Evolutionary conservation across 2,329 filamentous ascomycete species (phyloP), one percentile per base, ranked within the genome.

Genomic region (Clarireedia monteithiana): DNA sequence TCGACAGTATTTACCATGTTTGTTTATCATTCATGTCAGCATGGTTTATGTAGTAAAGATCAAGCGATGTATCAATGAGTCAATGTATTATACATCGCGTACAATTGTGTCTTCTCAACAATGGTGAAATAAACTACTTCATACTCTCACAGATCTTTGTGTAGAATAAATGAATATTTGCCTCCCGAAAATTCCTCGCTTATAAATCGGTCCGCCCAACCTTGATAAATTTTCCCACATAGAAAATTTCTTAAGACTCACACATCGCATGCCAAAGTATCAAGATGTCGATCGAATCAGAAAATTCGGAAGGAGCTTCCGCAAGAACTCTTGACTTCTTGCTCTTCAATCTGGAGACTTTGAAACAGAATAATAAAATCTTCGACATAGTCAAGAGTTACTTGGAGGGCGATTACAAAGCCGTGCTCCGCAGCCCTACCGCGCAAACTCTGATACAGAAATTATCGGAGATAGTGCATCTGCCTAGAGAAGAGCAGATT

Each of bases 401-500:
- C 34, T 59, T 67, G 17, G 57, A 63, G 38, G 68, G 68, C 17
- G 66, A 67, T 50, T 69, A 67, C 58, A 64, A 63, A 53, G 51
- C 60, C 6, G 58, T 69, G 15, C 60, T 69, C 10, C 54, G 60
- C 50, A 64, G 55, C 24, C 44, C 59, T n/a, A 63, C 62, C 12
- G 65, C 66, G 4, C 63, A 68, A 59, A 60, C 46, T 14, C 55
- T 69, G 15, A 64, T 62, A 10, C 47, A 57, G 36, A 61, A 59
- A 40, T 60, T 66, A n/a, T 50, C 56, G 24, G 52, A 63, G 38
- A 63, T 55, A n/a, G 48, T 63, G 15, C 51, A 50, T 6, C 48
- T 59, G 4, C 48, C 59, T 1, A 47, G 47, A 46, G 40, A 54
- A 48, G 26, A 62, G 20, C 58, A 63, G 47, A 55, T 62, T 49